Percentiles rank a stretch among this genome's conserved stretches.
These are phyloP conservation scores for Mikania micrantha DNA, from an alignment of 129 eudicot genomes.

Conservation along the genomic window DNA sequence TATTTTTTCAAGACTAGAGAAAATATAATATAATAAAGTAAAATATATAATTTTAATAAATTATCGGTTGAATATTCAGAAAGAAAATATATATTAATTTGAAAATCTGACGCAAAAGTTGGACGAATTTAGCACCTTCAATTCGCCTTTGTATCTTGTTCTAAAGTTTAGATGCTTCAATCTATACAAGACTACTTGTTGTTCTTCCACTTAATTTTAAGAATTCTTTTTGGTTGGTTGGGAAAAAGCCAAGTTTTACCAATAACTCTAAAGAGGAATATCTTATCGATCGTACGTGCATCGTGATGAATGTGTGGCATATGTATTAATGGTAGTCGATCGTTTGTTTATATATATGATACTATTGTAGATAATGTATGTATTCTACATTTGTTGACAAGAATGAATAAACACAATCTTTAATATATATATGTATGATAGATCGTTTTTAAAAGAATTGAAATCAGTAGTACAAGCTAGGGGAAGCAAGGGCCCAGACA, in stretches of 20 bases:
- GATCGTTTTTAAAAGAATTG: too few species aligned
- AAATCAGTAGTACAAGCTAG: too few species aligned
- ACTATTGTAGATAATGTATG: neutral
- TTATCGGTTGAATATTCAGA: constrained; percentile 4
- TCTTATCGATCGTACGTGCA: constrained; percentile 10
- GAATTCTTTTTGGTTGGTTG: constrained; percentile 35
- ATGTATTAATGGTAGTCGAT: neutral
- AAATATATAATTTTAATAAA: neutral
- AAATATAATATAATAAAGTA: too few species aligned
- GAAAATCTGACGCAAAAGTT: constrained; percentile 7
- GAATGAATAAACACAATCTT: neutral
- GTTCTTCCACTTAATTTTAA: constrained; percentile 19
- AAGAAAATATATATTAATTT: neutral
- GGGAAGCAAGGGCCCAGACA: too few species aligned
- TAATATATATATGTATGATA: too few species aligned
- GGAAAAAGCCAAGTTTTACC: constrained; percentile 14
- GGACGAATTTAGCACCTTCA: constrained; percentile 23
- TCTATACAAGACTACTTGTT: constrained; percentile 5
- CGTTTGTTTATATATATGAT: neutral
- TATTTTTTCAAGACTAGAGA: too few species aligned
- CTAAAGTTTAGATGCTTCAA: constrained; percentile 31
- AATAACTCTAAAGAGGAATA: constrained; percentile 17
- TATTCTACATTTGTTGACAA: neutral
- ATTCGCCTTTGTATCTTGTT: constrained; percentile 21
- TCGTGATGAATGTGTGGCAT: neutral